Evolutionary conservation across 768 basidiomycete species (phyloP).

Genomic region (Boletus pseudopeckii): DNA sequence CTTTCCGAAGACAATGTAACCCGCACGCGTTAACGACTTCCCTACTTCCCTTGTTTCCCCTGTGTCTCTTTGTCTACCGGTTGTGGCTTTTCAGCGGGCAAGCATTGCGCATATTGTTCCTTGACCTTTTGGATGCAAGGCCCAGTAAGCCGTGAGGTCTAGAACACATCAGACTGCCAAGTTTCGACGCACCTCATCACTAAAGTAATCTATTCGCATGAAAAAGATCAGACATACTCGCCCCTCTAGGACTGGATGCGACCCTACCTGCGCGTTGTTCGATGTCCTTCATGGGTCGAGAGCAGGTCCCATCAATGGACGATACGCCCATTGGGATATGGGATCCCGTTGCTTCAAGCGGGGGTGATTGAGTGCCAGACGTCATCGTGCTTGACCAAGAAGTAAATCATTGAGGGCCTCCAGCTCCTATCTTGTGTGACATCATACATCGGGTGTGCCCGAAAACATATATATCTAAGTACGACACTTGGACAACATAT

Average conservation of each 20-base stretch:
- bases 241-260: not conserved
- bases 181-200: conserved; percentile 23
- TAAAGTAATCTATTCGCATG: conserved; percentile 25
- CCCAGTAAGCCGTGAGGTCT: not conserved
- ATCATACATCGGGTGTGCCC: conserved; percentile 25
- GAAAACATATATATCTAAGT: too few relatives aligned
- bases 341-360: conserved; percentile 48
- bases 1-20: not conserved
- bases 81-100: conserved; percentile 5
- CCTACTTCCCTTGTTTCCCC: not conserved
- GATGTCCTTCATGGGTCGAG: conserved; percentile 37
- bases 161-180: not conserved
- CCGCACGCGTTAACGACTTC: not conserved
- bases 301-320: conserved; percentile 38
- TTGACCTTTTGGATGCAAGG: conserved; percentile 13
- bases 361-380: conserved; percentile 53
- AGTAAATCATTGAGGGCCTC: too few relatives aligned
- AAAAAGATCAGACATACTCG: not conserved
- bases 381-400: conserved; percentile 9
- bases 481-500: too few relatives aligned
- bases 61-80: conserved; percentile 9
- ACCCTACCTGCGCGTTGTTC: conserved; percentile 45
- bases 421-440: conserved; percentile 16
- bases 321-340: conserved; percentile 47
- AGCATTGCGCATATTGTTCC: conserved; percentile 17